A percentile compares a stretch with the other conserved stretches of the same genome.
Evolutionary conservation across 305 asterid genomes (phyloP).

Genomic region (Galium porrigens): DNA sequence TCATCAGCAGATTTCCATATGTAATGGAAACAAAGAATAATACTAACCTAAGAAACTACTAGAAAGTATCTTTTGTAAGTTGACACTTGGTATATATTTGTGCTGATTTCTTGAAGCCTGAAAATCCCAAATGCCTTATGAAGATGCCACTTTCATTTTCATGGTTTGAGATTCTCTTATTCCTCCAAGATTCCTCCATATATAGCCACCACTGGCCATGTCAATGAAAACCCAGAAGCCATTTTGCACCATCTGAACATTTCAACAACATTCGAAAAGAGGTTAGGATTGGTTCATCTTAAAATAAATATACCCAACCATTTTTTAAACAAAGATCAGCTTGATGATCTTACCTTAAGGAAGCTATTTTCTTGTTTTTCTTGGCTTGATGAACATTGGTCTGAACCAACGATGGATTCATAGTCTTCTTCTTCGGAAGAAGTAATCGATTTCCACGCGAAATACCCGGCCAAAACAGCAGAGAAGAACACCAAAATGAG

Average conservation of each 20-base stretch:
- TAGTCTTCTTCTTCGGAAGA: conserved; percentile 7
- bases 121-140: neutral
- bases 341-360: conserved; percentile 16
- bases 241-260: conserved; percentile 24
- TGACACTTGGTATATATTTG: neutral
- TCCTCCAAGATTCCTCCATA: conserved; percentile 33
- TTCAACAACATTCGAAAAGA: neutral
- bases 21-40: neutral
- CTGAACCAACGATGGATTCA: conserved; percentile 2
- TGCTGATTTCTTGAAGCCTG: neutral
- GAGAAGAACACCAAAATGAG: conserved; percentile 43
- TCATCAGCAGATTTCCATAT: conserved; percentile 1
- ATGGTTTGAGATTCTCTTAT: conserved; percentile 4
- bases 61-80: conserved; percentile 1
- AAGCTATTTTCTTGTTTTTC: conserved; percentile 14
- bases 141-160: neutral
- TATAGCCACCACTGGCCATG: conserved; percentile 40
- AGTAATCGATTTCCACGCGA: conserved; percentile 33
- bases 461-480: conserved; percentile 37
- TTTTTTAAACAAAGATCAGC: neutral
- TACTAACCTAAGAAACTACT: neutral
- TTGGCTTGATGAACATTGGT: neutral
- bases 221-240: conserved; percentile 37
- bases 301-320: neutral
- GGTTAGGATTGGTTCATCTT: neutral